phyloP scores from a whole-genome alignment of 169 alveolate genomes.

The Hepatocystis sp. region DNA sequence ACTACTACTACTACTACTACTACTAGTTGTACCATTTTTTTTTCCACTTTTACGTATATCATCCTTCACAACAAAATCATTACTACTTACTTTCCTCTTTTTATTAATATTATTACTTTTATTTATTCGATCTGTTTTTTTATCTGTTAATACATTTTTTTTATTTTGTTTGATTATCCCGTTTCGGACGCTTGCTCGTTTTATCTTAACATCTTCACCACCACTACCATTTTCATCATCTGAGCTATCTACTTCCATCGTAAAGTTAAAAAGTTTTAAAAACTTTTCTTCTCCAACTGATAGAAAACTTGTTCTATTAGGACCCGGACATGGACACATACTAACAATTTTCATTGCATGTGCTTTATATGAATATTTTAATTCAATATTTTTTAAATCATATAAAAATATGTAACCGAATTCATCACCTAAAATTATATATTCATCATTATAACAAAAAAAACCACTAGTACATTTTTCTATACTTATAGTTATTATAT shows the following conservation, averaged over 20 bases:
- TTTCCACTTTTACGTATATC: background rate
- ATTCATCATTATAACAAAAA: constrained; percentile 76
- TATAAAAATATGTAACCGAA: constrained; percentile 75
- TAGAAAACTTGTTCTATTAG: constrained; percentile 74
- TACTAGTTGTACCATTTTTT: no score
- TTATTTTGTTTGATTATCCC: no score
- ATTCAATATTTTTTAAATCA: constrained; percentile 76
- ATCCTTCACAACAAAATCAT: background rate
- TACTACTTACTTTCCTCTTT: background rate
- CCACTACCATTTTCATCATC: constrained; percentile 4
- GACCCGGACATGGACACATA: no score
- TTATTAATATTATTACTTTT: no score
- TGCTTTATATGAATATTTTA: constrained; percentile 73
- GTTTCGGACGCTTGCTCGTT: no score
- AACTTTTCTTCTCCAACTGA: constrained; percentile 84
- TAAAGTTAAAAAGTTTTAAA: constrained; percentile 77
- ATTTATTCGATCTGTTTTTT: no score
- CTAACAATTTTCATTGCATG: constrained; percentile 78
- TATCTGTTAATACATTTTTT: no score
- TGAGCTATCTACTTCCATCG: background rate
- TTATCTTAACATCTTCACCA: constrained; percentile 3
- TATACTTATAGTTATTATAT: constrained; percentile 76
- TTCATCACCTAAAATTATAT: constrained; percentile 77
- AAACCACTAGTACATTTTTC: constrained; percentile 79
- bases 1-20: background rate